A percentile compares a stretch with the other conserved stretches of the same genome.
Evolutionary conservation across 208 protist genomes (phyloP).

Genomic region (Acanthamoeba sp.): DNA sequence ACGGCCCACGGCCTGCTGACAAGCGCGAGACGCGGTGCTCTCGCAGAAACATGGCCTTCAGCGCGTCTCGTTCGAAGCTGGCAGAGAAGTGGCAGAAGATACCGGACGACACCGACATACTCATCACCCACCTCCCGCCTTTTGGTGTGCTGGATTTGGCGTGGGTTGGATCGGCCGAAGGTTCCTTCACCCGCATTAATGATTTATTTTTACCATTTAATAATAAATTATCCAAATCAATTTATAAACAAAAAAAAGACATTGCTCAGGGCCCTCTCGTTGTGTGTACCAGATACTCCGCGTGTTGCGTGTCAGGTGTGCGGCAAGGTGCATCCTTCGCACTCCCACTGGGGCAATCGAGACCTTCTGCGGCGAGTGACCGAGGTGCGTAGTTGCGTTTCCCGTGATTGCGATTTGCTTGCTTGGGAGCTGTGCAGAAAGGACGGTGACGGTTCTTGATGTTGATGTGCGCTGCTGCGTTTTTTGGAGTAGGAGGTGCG

Average conservation of each 20-base stretch:
- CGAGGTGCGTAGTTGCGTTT: background rate
- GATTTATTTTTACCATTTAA: no score
- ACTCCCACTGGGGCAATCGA: background rate
- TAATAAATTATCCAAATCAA: no score
- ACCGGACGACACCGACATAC: constrained; percentile 36
- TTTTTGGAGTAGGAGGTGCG: background rate
- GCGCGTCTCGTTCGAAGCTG: background rate
- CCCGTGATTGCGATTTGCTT: background rate
- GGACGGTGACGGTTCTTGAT: no score
- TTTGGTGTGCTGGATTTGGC: constrained; percentile 66
- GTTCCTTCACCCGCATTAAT: background rate
- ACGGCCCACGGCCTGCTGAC: no score
- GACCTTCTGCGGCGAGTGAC: background rate
- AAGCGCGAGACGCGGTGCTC: no score
- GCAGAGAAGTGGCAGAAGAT: constrained; percentile 13
- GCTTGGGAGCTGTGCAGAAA: no score
- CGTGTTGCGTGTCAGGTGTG: background rate
- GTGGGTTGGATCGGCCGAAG: background rate
- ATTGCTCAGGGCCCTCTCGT: no score
- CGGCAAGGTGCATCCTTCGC: background rate
- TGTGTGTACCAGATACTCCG: background rate
- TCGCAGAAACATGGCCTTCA: constrained; percentile 52
- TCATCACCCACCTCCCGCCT: constrained; percentile 52
- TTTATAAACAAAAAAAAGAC: no score
- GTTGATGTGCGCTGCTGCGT: background rate